Percentiles rank a stretch among this genome's conserved stretches.
Conservation (phyloP, 805 yeast genomes). For the Spathaspora hagerdaliae region DNA sequence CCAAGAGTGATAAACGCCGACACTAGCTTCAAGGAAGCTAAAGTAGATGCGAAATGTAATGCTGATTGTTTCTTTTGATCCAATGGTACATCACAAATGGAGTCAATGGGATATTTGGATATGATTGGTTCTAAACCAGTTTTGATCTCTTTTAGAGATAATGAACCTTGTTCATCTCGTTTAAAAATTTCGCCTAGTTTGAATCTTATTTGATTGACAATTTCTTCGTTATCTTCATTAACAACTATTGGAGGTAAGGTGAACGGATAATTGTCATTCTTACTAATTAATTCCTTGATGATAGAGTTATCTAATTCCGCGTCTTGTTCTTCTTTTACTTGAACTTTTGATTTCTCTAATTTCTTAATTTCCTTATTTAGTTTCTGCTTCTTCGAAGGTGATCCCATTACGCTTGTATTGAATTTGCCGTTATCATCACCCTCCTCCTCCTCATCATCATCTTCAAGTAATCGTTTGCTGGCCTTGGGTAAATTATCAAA, state of each 20-base stretch:
- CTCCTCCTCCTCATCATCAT: conserved; percentile 10
- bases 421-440: conserved; percentile 2
- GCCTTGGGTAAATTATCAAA: conserved; percentile 32
- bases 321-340: neutral
- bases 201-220: conserved; percentile 28
- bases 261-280: conserved; percentile 33
- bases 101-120: conserved; percentile 7
- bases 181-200: conserved; percentile 35
- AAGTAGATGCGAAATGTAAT: conserved; percentile 40
- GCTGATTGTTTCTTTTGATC: conserved; percentile 40
- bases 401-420: conserved; percentile 17
- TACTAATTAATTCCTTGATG: conserved; percentile 2
- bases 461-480: conserved; percentile 14
- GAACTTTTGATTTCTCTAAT: neutral
- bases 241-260: conserved; percentile 25
- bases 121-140: conserved; percentile 19
- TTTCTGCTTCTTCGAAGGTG: conserved; percentile 31
- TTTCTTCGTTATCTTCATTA: conserved; percentile 20
- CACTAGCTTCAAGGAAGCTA: conserved; percentile 34
- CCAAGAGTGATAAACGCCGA: conserved; percentile 30
- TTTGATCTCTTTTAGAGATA: conserved; percentile 20
- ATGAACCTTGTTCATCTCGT: conserved; percentile 19
- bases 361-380: neutral
- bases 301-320: neutral
- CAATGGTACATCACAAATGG: conserved; percentile 31